Base-by-base conservation (phyloP, 768 basidiomycete species). In the Pisolithus marmoratus region DNA sequence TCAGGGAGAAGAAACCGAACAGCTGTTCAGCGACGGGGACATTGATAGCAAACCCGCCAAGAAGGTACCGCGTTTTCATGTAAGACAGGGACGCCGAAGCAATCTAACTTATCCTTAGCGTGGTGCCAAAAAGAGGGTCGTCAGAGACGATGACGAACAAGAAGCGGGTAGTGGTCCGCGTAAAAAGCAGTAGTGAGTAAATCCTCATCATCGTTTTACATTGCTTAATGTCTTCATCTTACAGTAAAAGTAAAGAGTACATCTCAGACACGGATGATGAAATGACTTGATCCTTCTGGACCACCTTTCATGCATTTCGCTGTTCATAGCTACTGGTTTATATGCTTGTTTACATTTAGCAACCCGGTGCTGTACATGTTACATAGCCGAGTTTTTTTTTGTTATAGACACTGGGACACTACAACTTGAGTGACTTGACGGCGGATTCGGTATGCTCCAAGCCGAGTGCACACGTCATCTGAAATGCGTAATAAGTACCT, bases 241-340 rank as follows among this genome's bases (percentile, higher is more conserved):
- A 12, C 55, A 94, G 92, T 63, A 94, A 94, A 76, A 93, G 89
- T 62, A 92, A 90, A 68, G 92, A 85, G 60, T 79, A 83, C 67
- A 81, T 95, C 46, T 86, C 86, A 7, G 90, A 94, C 64, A 90
- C 90, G 2, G 92, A 94, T 63, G 91, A 90, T 26, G 87, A 88
- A 46, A 63, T 85, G 72, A 75, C 42, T 50, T 51, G 48, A 53
- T 60, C 48, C 15, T 22, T 19, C 24, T n/a, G 47, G 20, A 9
- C 48, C 46, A 31, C 36, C 12, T 58, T 59, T 54, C 56, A 52
- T 64, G 48, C 63, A 20, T 50, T 26, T 44, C 37, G 51, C 34
- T 53, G 27, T 53, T 38, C 19, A 29, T 38, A 48, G 50, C 34
- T 24, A 6, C 15, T 43, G 2, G 6, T 50, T 1, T 27, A 50